Evolutionary conservation across 2,329 filamentous ascomycete genomes (phyloP).

Genomic region (Aspergillus brasiliensis): DNA sequence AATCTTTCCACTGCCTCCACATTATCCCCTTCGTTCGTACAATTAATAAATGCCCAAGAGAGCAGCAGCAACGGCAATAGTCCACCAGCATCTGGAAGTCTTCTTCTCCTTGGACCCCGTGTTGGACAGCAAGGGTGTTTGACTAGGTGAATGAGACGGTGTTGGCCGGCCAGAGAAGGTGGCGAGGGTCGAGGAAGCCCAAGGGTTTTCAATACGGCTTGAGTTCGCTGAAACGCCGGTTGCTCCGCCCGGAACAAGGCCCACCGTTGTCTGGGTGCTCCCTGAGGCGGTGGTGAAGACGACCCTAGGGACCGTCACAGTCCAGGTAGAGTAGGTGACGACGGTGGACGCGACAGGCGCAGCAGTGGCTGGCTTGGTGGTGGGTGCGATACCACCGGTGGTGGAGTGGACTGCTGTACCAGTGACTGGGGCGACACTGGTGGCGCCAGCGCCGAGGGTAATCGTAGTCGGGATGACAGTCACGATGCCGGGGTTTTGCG

Average conservation of each 20-base stretch:
- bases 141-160: slow-evolving; percentile 1
- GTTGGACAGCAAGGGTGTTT: slow-evolving; percentile 1
- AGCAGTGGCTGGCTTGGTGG: slow-evolving; percentile 23
- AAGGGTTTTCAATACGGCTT: slow-evolving; percentile 24
- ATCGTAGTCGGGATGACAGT: slow-evolving; percentile 70
- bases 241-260: slow-evolving; percentile 31
- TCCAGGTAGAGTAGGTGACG: slow-evolving; percentile 44
- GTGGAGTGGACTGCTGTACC: slow-evolving; percentile 43
- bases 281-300: slow-evolving; percentile 41
- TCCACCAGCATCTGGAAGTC: slow-evolving; percentile 5
- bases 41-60: slow-evolving; percentile 3
- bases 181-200: slow-evolving; percentile 20
- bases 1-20: neutral
- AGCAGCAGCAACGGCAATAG: slow-evolving; percentile 7
- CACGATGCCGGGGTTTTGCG: slow-evolving; percentile 80
- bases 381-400: slow-evolving; percentile 21
- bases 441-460: slow-evolving; percentile 52
- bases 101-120: neutral
- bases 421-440: slow-evolving; percentile 44
- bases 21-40: neutral
- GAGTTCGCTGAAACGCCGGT: slow-evolving; percentile 19
- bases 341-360: slow-evolving; percentile 38
- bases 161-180: slow-evolving; percentile 18
- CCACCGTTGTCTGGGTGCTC: slow-evolving; percentile 31
- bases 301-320: slow-evolving; percentile 50